These are phyloP conservation scores for Acacia concinna DNA, from an alignment of 331 rosid genomes.

Conservation along the genomic window DNA sequence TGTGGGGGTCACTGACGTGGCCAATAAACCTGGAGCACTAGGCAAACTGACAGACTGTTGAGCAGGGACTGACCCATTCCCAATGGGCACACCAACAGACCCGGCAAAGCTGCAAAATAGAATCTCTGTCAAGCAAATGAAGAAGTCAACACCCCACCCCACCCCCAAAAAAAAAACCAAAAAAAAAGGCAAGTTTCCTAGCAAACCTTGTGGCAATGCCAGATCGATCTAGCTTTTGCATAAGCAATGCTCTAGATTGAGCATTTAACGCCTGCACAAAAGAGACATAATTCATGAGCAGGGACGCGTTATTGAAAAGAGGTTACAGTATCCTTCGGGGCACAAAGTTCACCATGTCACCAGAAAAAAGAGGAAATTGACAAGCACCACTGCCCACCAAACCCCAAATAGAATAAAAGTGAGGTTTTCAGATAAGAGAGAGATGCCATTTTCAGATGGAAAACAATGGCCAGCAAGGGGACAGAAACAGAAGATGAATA, in stretches of 20 bases:
- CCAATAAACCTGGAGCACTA: slow-evolving; percentile 57
- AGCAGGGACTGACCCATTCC: slow-evolving; percentile 69
- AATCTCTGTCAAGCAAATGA: slow-evolving; percentile 17
- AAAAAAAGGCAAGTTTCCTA: not conserved
- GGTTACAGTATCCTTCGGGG: not conserved
- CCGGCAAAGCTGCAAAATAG: slow-evolving; percentile 67
- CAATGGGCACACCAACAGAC: slow-evolving; percentile 60
- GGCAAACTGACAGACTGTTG: slow-evolving; percentile 63
- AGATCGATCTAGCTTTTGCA: slow-evolving; percentile 95
- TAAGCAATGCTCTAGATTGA: slow-evolving; percentile 92
- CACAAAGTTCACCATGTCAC: not conserved
- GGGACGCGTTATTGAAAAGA: not conserved
- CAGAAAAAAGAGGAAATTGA: not conserved
- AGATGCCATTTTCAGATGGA: not conserved
- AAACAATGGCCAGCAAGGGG: not conserved
- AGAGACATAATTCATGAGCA: slow-evolving; percentile 21
- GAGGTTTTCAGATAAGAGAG: not conserved
- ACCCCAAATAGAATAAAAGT: not conserved
- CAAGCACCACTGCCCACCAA: not conserved
- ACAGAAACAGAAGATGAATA: not conserved
- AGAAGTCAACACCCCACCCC: not conserved
- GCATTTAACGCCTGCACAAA: slow-evolving; percentile 81
- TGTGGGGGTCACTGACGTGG: slow-evolving; percentile 51
- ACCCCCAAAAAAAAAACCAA: not conserved
- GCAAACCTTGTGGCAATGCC: slow-evolving; percentile 88